These are phyloP conservation scores for Beta macrorhiza DNA, from an alignment of 179 eudicot genomes.

Conservation along the genomic window DNA sequence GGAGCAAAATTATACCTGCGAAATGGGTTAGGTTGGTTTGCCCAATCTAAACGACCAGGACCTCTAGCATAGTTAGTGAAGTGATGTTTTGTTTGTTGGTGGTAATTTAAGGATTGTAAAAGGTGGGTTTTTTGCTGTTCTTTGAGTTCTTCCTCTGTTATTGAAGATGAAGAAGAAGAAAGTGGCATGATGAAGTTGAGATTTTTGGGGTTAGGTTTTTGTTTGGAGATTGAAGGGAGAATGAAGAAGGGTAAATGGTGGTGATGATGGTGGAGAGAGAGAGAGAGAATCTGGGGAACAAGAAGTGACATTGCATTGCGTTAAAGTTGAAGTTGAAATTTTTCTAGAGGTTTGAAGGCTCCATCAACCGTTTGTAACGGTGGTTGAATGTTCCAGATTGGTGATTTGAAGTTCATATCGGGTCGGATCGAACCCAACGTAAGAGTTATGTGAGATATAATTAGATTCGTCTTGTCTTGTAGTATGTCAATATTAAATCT, in stretches of 20 bases:
- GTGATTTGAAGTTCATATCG: too few species aligned
- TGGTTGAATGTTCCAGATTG: too few species aligned
- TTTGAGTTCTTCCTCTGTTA: constrained; percentile 15
- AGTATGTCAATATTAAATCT: too few species aligned
- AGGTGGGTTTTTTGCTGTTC: constrained; percentile 23
- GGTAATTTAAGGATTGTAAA: constrained; percentile 54
- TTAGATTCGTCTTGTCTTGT: too few species aligned
- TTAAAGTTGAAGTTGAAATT: neutral
- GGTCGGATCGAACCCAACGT: too few species aligned
- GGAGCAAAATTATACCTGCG: constrained; percentile 65
- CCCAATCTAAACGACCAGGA: constrained; percentile 79
- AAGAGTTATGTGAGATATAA: too few species aligned
- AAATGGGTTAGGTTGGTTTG: constrained; percentile 90
- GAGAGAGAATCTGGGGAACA: constrained; percentile 24
- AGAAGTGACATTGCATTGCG: constrained; percentile 27
- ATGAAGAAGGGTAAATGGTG: constrained; percentile 6
- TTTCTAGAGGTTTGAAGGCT: neutral
- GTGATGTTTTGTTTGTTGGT: constrained; percentile 78
- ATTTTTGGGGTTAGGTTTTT: constrained; percentile 6
- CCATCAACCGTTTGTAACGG: too few species aligned
- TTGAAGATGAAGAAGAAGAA: constrained; percentile 22
- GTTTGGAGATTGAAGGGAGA: constrained; percentile 8
- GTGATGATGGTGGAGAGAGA: constrained; percentile 30
- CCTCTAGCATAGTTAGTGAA: constrained; percentile 61
- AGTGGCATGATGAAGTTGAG: constrained; percentile 22